Conservation (phyloP, 192 early-diverging fungal species). For the Linnemannia zychae region DNA sequence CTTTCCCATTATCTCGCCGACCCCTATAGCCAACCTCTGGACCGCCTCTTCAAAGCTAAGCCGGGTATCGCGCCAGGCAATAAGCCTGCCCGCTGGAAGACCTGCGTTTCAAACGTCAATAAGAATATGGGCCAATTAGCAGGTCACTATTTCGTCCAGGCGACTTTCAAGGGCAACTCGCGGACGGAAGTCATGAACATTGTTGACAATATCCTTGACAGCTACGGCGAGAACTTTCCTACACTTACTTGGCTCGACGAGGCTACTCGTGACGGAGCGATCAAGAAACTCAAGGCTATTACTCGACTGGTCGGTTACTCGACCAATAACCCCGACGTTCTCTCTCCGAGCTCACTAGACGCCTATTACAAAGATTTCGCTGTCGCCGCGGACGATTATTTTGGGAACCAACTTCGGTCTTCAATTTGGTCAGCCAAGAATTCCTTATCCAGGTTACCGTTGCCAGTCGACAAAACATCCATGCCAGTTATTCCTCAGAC, state of each 20-base stretch:
- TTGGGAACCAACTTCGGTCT: constrained; percentile 53
- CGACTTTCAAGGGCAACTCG: constrained; percentile 48
- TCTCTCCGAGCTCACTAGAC: constrained; percentile 55
- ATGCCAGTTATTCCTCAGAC: constrained; percentile 63
- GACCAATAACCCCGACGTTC: constrained; percentile 46
- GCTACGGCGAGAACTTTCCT: constrained; percentile 51
- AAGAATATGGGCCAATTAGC: constrained; percentile 50
- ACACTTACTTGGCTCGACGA: constrained; percentile 61
- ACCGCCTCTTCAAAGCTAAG: background rate
- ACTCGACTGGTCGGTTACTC: constrained; percentile 62
- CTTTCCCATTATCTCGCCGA: constrained; percentile 53
- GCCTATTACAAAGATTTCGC: constrained; percentile 51
- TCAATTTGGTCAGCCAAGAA: constrained; percentile 12
- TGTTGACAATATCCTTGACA: constrained; percentile 46
- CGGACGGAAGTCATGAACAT: constrained; percentile 54
- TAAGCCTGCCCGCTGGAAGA: constrained; percentile 24
- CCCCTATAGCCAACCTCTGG: constrained; percentile 46
- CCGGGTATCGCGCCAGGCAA: background rate
- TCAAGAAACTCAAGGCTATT: constrained; percentile 61
- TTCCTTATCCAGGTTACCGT: constrained; percentile 37
- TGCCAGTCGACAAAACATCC: constrained; percentile 42
- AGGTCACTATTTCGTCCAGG: constrained; percentile 61
- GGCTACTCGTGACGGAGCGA: constrained; percentile 53
- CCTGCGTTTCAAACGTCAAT: constrained; percentile 49
- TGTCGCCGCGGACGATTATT: constrained; percentile 48